Evolutionary conservation across 208 protist species (phyloP).

Genomic region (Leishmania arabica): DNA sequence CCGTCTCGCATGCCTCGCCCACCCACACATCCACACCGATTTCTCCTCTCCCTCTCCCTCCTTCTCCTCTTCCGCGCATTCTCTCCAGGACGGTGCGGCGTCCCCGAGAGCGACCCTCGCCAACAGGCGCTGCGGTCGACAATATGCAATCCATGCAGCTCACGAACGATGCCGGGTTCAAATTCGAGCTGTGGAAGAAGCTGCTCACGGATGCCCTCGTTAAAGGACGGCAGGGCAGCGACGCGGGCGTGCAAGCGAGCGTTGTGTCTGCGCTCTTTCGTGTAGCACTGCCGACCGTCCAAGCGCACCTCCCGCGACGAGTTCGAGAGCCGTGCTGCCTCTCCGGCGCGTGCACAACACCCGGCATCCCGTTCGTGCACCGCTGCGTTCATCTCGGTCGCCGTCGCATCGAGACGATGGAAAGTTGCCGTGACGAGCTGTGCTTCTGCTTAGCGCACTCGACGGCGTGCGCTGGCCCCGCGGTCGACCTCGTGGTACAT

Average conservation of each 20-base stretch:
- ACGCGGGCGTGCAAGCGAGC: not conserved
- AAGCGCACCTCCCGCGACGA: slow-evolving; percentile 41
- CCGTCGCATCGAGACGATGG: slow-evolving; percentile 17
- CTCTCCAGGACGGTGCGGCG: not conserved
- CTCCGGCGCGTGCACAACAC: slow-evolving; percentile 44
- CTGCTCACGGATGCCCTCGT: slow-evolving; percentile 24
- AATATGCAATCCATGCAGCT: slow-evolving; percentile 46
- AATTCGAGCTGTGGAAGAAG: slow-evolving; percentile 69
- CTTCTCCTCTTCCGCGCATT: not conserved
- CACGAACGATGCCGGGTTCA: slow-evolving; percentile 76
- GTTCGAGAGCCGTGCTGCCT: slow-evolving; percentile 55
- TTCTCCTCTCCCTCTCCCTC: not conserved
- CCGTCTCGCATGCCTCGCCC: not conserved
- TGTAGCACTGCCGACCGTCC: slow-evolving; percentile 43
- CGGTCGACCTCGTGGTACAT: slow-evolving; percentile 38
- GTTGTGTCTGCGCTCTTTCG: slow-evolving; percentile 30
- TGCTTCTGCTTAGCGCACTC: slow-evolving; percentile 67
- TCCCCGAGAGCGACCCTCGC: slow-evolving; percentile 1
- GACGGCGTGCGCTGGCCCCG: slow-evolving; percentile 41
- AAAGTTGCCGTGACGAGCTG: slow-evolving; percentile 54
- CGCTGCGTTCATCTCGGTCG: slow-evolving; percentile 32
- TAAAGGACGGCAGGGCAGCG: not conserved
- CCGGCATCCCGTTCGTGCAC: slow-evolving; percentile 33
- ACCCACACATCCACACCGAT: not conserved
- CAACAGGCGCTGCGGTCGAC: slow-evolving; percentile 13